phyloP scores from a whole-genome alignment of 2,329 filamentous ascomycete species.

The Fusarium bulbicola region DNA sequence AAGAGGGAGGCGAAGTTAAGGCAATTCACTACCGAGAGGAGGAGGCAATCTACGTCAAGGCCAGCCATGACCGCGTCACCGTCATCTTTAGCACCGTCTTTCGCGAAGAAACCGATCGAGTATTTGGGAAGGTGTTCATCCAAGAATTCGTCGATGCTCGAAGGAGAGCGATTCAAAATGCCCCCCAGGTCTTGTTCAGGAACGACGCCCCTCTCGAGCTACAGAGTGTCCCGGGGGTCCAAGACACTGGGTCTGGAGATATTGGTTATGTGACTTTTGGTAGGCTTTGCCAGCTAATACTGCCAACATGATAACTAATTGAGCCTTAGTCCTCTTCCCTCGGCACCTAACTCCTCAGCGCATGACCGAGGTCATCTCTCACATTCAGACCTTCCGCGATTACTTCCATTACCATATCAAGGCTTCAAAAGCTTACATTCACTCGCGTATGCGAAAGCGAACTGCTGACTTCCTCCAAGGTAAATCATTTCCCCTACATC shows the following conservation, averaged over 20 bases:
- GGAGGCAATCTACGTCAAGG: slow-evolving; percentile 98
- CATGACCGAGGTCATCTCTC: slow-evolving; percentile 94
- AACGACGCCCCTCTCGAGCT: slow-evolving; percentile 94
- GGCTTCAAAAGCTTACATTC: slow-evolving; percentile 98
- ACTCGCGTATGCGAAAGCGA: slow-evolving; percentile 96
- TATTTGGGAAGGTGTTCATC: slow-evolving; percentile 98
- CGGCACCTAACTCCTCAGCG: slow-evolving; percentile 90
- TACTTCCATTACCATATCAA: slow-evolving; percentile 99
- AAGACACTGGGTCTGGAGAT: slow-evolving; percentile 78
- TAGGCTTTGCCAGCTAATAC: slow-evolving; percentile 51
- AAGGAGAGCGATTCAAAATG: slow-evolving; percentile 95
- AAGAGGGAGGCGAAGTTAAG: slow-evolving; percentile 91
- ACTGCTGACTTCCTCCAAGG: slow-evolving; percentile 98
- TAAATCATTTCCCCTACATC: slow-evolving; percentile 54
- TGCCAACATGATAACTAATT: slow-evolving; percentile 29
- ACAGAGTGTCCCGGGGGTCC: slow-evolving; percentile 85
- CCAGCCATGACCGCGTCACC: slow-evolving; percentile 94
- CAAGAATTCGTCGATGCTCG: slow-evolving; percentile 98
- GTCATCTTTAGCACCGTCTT: slow-evolving; percentile 99
- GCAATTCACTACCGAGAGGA: slow-evolving; percentile 98
- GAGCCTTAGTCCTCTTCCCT: slow-evolving; percentile 82
- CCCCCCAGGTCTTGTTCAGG: slow-evolving; percentile 94
- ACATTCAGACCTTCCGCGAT: slow-evolving; percentile 99
- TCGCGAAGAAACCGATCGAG: slow-evolving; percentile 94
- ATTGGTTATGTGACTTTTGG: slow-evolving; percentile 99